Evolutionary conservation across 805 yeast genomes (phyloP), one percentile per base, ranked within the genome.

Genomic region (Candida succiphila): DNA sequence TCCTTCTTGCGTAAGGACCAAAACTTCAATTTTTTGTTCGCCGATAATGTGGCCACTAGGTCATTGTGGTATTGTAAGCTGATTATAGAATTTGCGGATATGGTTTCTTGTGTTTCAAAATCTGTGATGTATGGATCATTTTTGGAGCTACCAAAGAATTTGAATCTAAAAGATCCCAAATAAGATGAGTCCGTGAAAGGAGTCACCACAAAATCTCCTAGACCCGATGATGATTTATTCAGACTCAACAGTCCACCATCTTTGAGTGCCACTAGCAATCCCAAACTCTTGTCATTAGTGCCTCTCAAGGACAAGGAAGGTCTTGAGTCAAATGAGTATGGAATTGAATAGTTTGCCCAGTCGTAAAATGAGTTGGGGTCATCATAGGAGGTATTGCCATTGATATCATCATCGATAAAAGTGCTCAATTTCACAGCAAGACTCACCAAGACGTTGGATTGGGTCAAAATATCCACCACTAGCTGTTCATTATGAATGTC

Each of bases 171-270:
- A 56, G 49, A 35, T 47, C 47, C 45, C 45, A 54, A 46, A 42
- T 64, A 73, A 10, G 74, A 54, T 45, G 65, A 44, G 58, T 78
- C 87, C 37, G 65, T 69, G 51, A 80, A 81, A 20, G 59, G 52
- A 2, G 43, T 33, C 4, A 51, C 48, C n/a, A 36, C 31, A 17
- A 43, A 45, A 15, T 45, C 41, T 7, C 35, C 43, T 17, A 35
- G 40, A 15, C 27, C 25, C 9, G 18, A 17, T 4, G 30, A 21
- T 2, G 32, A 28, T 42, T 75, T 59, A 24, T 46, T 44, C 37
- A 81, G 60, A 29, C 75, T 77, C 32, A 85, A 56, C 27, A 87
- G 51, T 1, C 88, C 85, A 18, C 96, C 96, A 56, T 88, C 94
- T 29, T 67, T 65, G 31, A 87, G 60, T 4, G 85, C 64, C 0